phyloP scores from a whole-genome alignment of 768 basidiomycete genomes.

The Russula vinacea region DNA sequence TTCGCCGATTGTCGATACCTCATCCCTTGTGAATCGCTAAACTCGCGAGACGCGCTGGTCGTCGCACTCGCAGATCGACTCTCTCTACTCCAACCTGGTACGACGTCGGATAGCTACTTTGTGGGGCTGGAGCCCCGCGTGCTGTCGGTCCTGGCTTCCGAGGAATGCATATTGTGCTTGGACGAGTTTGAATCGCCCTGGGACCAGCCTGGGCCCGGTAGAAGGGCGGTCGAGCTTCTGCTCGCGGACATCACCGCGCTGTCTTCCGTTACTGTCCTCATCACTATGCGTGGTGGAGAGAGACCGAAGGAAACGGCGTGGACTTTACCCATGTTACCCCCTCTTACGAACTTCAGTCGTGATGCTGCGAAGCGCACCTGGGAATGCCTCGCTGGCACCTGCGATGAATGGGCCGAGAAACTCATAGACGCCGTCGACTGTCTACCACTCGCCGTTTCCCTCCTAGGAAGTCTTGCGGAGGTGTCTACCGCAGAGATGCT shows the following conservation, averaged over 20 bases:
- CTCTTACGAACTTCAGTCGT: slow-evolving; percentile 13
- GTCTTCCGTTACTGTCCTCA: slow-evolving; percentile 20
- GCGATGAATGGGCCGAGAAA: slow-evolving; percentile 23
- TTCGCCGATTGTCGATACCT: slow-evolving; percentile 36
- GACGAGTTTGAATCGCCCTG: slow-evolving; percentile 45
- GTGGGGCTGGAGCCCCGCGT: slow-evolving; percentile 16
- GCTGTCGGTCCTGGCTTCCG: slow-evolving; percentile 22
- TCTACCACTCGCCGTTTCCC: slow-evolving; percentile 24
- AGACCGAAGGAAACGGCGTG: slow-evolving; percentile 23
- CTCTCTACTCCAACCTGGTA: slow-evolving; percentile 25
- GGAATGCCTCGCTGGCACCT: slow-evolving; percentile 18
- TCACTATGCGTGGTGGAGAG: slow-evolving; percentile 25
- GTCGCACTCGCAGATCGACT: slow-evolving; percentile 31
- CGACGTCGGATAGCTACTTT: slow-evolving; percentile 7
- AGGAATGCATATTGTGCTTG: slow-evolving; percentile 37
- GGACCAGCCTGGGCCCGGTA: slow-evolving; percentile 31
- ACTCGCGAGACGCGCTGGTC: slow-evolving; percentile 29
- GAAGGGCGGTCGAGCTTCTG: slow-evolving; percentile 19
- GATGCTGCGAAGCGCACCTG: slow-evolving; percentile 22
- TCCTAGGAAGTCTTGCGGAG: slow-evolving; percentile 19
- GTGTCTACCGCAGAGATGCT: slow-evolving; percentile 23
- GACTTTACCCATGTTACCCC: slow-evolving; percentile 24
- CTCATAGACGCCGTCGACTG: slow-evolving; percentile 25
- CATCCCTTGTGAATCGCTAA: slow-evolving; percentile 37
- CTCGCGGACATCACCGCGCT: slow-evolving; percentile 19